Evolutionary conservation across 176 grass and related monocot genomes (phyloP), one percentile per base, ranked within the genome.

Genomic region (Musa troglodytarum): DNA sequence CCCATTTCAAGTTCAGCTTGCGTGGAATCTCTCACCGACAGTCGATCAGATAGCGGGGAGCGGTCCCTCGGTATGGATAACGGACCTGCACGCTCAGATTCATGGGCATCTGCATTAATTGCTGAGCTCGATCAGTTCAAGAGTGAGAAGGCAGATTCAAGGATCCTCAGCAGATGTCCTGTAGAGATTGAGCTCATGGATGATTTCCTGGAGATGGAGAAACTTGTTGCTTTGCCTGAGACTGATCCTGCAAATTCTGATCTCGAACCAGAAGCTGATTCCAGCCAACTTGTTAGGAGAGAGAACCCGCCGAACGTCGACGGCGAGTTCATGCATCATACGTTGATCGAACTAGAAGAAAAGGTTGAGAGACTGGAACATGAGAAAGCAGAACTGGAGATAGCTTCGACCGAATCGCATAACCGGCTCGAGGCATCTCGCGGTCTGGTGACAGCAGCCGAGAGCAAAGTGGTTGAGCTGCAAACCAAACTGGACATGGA

Each of bases 161-260:
- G 82, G 81, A 85, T 70, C 79, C 63, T 83, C 24, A 72, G 72
- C 23, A 43, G 34, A 43, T 9, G 54, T 68, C 72, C 82, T 24
- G 43, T 86, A 24, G 96, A 99, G 51, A 89, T 99, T 81, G 84
- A 92, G 24, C 80, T 99, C 52, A 92, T 99, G 96, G 88, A 92
- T 94, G 96, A 99, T 86, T 99, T 99, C 78, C 85, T 99, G 0
- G 91, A 99, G 67, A 99, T 99, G 96, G 96, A 99, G 86, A 92
- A 83, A 72, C 81, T 99, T 11, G 96, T 77, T 22, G 80, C 90
- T 76, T 83, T 93, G 67, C 69, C 84, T 49, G 95, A 94, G 68
- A 63, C 69, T 69, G 88, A 89, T 51, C 52, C 1, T 73, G 49
- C n/a, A 15, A 85, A 74, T 64, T 89, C 77, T 74, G 80, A 76